These are phyloP conservation scores for Ramaria sp. DNA, from an alignment of 768 basidiomycete genomes.

Conservation along the genomic window DNA sequence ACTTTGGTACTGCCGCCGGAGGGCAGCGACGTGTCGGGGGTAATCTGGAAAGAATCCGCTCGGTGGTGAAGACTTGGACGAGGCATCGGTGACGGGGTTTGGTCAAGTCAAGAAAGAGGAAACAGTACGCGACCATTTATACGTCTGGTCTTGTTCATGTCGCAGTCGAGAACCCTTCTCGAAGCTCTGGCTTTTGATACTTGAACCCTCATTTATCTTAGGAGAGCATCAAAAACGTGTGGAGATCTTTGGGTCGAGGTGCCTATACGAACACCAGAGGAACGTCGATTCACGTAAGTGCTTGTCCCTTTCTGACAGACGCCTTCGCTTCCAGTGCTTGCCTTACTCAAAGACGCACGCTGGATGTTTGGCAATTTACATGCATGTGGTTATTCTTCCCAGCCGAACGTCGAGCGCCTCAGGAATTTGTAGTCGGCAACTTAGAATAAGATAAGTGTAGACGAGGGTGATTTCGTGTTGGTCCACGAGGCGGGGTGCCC, in stretches of 20 bases:
- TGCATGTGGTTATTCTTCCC: neutral
- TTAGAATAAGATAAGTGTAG: neutral
- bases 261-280: neutral
- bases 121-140: neutral
- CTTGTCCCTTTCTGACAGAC: neutral
- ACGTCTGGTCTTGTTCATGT: neutral
- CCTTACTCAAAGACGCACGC: neutral
- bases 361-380: neutral
- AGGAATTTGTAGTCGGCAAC: neutral
- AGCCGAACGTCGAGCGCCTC: neutral
- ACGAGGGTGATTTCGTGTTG: neutral
- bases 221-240: neutral
- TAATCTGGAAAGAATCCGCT: neutral
- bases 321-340: neutral
- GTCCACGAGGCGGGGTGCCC: neutral
- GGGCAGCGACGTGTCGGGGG: neutral
- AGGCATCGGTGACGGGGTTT: neutral
- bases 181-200: neutral
- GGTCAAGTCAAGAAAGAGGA: neutral
- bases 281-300: neutral
- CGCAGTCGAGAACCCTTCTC: neutral
- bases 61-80: conserved; percentile 1
- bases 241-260: neutral
- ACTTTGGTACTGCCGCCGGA: neutral
- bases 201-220: neutral